Conservation (phyloP, 1,284 basidiomycete species). For the Leccinum solheimii region DNA sequence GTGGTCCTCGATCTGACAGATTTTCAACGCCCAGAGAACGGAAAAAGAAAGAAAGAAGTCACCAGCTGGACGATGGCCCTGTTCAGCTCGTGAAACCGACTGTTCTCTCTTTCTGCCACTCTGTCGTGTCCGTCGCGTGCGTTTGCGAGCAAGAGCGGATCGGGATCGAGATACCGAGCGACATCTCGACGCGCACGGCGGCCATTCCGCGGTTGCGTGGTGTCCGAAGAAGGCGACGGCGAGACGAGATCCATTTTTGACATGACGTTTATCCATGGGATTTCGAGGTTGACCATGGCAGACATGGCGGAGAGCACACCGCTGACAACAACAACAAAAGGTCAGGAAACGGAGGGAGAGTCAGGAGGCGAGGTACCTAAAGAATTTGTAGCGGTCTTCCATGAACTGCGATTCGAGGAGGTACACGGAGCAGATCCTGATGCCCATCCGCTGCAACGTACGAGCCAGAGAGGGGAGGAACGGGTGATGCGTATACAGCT, state of each 20-base stretch:
- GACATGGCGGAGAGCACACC: conserved; percentile 99
- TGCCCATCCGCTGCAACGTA: conserved; percentile 67
- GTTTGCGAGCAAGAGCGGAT: conserved; percentile 84
- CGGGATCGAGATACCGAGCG: conserved; percentile 93
- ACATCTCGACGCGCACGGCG: conserved; percentile 73
- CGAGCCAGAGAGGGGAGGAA: conserved; percentile 89
- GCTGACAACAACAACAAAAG: conserved; percentile 41
- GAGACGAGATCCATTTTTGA: conserved; percentile 99
- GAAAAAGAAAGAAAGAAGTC: conserved; percentile 9
- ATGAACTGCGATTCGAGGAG: conserved; percentile 98
- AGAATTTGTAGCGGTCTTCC: conserved; percentile 99
- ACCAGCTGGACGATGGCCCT: conserved; percentile 94
- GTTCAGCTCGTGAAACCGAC: conserved; percentile 91
- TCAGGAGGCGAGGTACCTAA: conserved; percentile 56
- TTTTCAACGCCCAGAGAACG: conserved; percentile 8
- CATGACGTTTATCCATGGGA: conserved; percentile 97
- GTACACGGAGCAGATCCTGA: conserved; percentile 84
- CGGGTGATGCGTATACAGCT: conserved; percentile 98
- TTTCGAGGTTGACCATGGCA: conserved; percentile 97
- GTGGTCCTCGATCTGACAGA: conserved; percentile 90
- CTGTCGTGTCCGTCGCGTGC: conserved; percentile 42
- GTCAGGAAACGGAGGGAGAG: conserved; percentile 4
- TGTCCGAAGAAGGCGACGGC: conserved; percentile 45
- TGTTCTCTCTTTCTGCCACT: conserved; percentile 66
- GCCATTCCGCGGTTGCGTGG: conserved; percentile 66